Conservation (phyloP, 1,284 basidiomycete species). For the Phlebopus sp. region DNA sequence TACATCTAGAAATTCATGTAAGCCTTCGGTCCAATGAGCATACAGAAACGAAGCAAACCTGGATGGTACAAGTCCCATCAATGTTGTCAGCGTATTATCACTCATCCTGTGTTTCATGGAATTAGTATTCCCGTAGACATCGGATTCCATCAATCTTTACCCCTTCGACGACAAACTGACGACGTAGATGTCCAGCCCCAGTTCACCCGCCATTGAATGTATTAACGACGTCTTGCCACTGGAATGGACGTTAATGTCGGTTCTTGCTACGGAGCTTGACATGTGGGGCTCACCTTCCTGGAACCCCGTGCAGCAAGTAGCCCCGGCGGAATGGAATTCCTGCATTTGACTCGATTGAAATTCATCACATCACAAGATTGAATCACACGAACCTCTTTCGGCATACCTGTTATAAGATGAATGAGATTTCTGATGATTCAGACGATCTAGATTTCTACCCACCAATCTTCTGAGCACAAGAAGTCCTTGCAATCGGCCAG, state of each 20-base stretch:
- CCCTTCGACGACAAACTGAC: constrained; percentile 82
- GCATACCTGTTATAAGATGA: constrained; percentile 60
- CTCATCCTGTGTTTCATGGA: constrained; percentile 59
- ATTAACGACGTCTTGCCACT: constrained; percentile 84
- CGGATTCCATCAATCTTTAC: constrained; percentile 37
- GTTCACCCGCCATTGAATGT: constrained; percentile 81
- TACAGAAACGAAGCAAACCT: constrained; percentile 45
- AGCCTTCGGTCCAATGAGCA: constrained; percentile 5
- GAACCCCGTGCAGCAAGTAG: constrained; percentile 80
- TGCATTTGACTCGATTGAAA: constrained; percentile 31
- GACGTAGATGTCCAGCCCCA: constrained; percentile 86
- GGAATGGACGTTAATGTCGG: constrained; percentile 15
- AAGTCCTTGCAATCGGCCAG: constrained; percentile 82
- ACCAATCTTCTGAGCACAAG: constrained; percentile 80
- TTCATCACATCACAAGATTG: constrained; percentile 11
- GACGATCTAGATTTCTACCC: constrained; percentile 29
- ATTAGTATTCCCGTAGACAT: constrained; percentile 12
- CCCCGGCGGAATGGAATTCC: constrained; percentile 85
- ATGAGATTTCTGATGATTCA: constrained; percentile 13
- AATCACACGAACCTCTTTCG: constrained; percentile 61
- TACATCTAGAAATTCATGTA: constrained; percentile 53
- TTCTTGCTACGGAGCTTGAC: constrained; percentile 2
- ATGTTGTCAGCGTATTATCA: constrained; percentile 77
- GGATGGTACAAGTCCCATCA: constrained; percentile 82
- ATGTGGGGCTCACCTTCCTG: constrained; percentile 53